Conservation (phyloP, 148 eudicot genomes). For the Fagopyrum esculentum region DNA sequence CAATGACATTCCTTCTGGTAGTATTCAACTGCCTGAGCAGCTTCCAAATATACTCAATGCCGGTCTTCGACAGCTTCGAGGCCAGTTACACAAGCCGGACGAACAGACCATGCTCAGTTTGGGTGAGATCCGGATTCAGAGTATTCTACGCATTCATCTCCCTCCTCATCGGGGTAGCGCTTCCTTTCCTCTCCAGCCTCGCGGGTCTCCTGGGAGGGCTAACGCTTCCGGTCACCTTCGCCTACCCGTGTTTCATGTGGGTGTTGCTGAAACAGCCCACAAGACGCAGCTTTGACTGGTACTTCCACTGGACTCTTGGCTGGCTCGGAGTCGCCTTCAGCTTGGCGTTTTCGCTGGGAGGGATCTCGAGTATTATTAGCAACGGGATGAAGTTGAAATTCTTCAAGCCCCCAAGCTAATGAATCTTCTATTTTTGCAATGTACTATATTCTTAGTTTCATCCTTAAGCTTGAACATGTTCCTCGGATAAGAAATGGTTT, state of each 20-base stretch:
- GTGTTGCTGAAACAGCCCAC: slow-evolving; percentile 32
- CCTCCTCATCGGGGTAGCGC: slow-evolving; percentile 22
- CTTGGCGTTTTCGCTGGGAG: slow-evolving; percentile 76
- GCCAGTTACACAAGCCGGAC: slow-evolving; percentile 11
- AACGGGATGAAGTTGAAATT: slow-evolving; percentile 87
- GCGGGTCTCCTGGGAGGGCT: slow-evolving; percentile 25
- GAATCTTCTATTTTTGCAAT: not conserved
- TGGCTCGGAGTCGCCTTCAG: slow-evolving; percentile 46
- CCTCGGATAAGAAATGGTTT: no score
- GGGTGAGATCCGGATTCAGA: slow-evolving; percentile 18
- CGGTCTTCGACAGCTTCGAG: slow-evolving; percentile 33
- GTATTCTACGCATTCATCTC: slow-evolving; percentile 20
- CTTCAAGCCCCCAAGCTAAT: slow-evolving; percentile 47
- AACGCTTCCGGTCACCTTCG: slow-evolving; percentile 25
- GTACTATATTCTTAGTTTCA: not conserved
- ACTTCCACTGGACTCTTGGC: slow-evolving; percentile 30
- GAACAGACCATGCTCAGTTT: slow-evolving; percentile 21
- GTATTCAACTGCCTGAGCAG: slow-evolving; percentile 24
- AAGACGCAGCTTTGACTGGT: slow-evolving; percentile 21
- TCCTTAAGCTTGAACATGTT: not conserved
- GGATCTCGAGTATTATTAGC: slow-evolving; percentile 86
- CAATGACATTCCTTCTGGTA: slow-evolving; percentile 18
- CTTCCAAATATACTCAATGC: slow-evolving; percentile 37
- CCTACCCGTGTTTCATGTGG: slow-evolving; percentile 46
- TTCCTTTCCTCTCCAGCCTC: slow-evolving; percentile 31